These are phyloP conservation scores for Termitomyces sp. DNA, from an alignment of 768 basidiomycete species.

Conservation along the genomic window DNA sequence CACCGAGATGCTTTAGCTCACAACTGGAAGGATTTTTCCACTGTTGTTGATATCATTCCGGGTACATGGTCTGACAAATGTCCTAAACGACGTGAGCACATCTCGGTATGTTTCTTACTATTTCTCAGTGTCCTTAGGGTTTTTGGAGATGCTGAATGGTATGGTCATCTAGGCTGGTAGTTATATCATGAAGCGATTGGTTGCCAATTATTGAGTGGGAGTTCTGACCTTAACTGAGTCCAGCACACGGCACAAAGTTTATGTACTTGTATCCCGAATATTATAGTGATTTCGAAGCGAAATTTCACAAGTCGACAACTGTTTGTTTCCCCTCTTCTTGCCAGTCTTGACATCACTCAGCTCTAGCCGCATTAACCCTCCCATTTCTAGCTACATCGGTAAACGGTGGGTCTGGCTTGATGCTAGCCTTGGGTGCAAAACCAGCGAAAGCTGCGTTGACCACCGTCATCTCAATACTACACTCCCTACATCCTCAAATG, in stretches of 20 bases:
- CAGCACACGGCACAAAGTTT: background rate
- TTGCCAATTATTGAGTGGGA: constrained; percentile 26
- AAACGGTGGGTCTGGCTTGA: background rate
- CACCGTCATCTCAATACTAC: too few relatives aligned
- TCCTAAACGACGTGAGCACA: constrained; percentile 47
- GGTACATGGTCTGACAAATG: constrained; percentile 39
- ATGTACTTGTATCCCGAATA: background rate
- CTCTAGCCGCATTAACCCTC: background rate
- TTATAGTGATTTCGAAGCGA: background rate
- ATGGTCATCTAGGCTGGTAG: constrained; percentile 21
- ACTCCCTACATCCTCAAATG: too few relatives aligned
- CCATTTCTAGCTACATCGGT: background rate
- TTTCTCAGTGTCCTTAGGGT: background rate
- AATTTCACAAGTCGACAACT: background rate
- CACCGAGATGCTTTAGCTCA: constrained; percentile 10
- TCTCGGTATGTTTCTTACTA: constrained; percentile 22
- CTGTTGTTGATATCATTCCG: constrained; percentile 44
- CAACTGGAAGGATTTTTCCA: constrained; percentile 29
- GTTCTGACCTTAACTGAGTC: too few relatives aligned
- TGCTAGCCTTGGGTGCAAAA: background rate
- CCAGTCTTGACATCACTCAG: background rate
- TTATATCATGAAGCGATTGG: constrained; percentile 34
- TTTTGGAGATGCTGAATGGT: background rate
- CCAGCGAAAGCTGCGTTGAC: background rate
- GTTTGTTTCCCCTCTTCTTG: background rate